These are phyloP conservation scores for Diaporthe citrichinensis DNA, from an alignment of 2,329 filamentous ascomycete species.

Conservation along the genomic window DNA sequence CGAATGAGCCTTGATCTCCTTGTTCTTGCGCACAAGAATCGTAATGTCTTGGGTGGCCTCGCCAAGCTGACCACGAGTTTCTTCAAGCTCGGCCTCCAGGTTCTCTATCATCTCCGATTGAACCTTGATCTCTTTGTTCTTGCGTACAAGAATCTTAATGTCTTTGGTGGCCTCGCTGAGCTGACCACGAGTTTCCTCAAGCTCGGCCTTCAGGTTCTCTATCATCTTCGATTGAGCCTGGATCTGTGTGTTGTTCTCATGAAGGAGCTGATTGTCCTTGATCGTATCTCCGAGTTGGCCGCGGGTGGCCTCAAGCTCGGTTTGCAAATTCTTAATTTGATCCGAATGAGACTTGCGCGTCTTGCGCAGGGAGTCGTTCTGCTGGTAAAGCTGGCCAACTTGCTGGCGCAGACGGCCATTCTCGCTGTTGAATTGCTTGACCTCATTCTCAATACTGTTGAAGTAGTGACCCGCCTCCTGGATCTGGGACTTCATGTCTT, in stretches of 20 bases:
- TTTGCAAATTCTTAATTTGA: conserved; percentile 36
- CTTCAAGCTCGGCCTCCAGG: too few species aligned
- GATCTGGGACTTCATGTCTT: conserved; percentile 52
- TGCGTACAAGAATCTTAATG: conserved; percentile 42
- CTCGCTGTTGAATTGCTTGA: conserved; percentile 41
- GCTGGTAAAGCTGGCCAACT: conserved; percentile 46
- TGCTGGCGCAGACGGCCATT: conserved; percentile 54
- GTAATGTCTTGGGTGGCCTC: conserved; percentile 47
- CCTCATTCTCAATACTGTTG: conserved; percentile 16
- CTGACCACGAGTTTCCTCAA: conserved; percentile 43
- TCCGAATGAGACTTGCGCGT: conserved; percentile 38
- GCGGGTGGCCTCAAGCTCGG: conserved; percentile 44
- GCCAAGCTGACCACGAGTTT: conserved; percentile 47
- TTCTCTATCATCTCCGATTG: too few species aligned
- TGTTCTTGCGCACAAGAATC: conserved; percentile 42
- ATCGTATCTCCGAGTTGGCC: conserved; percentile 48
- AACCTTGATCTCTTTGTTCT: conserved; percentile 34
- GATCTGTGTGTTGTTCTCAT: conserved; percentile 42
- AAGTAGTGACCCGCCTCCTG: conserved; percentile 7
- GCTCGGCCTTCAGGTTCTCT: too few species aligned
- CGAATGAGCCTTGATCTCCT: not conserved
- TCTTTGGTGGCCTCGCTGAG: conserved; percentile 47
- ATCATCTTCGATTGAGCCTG: too few species aligned
- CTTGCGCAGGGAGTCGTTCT: conserved; percentile 48
- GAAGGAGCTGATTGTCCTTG: conserved; percentile 42